Evolutionary conservation across 169 alveolate species (phyloP), one percentile per base, ranked within the genome.

Genomic region (Eimeria sp.): DNA sequence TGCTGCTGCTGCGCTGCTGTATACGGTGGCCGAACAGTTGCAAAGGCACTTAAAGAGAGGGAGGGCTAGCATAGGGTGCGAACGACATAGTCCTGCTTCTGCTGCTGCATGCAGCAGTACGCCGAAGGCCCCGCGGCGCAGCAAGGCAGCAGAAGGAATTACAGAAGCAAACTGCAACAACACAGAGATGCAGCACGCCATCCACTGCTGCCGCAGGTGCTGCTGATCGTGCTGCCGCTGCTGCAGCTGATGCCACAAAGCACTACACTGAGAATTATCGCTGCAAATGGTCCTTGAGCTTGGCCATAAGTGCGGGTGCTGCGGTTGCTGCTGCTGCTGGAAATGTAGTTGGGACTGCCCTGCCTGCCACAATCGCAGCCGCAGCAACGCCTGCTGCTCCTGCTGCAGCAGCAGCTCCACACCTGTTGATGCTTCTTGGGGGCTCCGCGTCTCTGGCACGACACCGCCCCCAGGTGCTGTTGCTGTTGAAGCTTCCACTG

Each of bases 91-190:
- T 4, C 87, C 87, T 43, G 87, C 87, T 5, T 43, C 87, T 76
- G 87, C 87, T 49, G 87, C 87, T 76, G 87, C 87, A 49, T 76
- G 87, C 54, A 76, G 87, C 40, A 76, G 87, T 25, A 76, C 87
- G 14, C 65, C 63, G 40, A 76, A 76, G 20, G 45, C 61, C 5
- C 87, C 87, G 40, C 87, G 87, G 22, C 87, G 54, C 63, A 76
- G 40, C 65, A 76, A 49, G 20, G 87, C 87, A 76, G 40, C 63
- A 76, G 87, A 22, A 43, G 87, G 87, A 63, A 49, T 40, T 5
- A 49, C 61, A 25, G 87, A 45, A 49, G 87, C 87, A 49, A 76
- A 76, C 65, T 76, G 61, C 87, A 76, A 61, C 87, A 76, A 40
- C 87, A 76, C 87, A 22, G 87, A 40, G 40, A 76, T 40, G 61